Evolutionary conservation across 164 flowering plant species (phyloP), one percentile per base, ranked within the genome.

Genomic region (Saururus chinensis): DNA sequence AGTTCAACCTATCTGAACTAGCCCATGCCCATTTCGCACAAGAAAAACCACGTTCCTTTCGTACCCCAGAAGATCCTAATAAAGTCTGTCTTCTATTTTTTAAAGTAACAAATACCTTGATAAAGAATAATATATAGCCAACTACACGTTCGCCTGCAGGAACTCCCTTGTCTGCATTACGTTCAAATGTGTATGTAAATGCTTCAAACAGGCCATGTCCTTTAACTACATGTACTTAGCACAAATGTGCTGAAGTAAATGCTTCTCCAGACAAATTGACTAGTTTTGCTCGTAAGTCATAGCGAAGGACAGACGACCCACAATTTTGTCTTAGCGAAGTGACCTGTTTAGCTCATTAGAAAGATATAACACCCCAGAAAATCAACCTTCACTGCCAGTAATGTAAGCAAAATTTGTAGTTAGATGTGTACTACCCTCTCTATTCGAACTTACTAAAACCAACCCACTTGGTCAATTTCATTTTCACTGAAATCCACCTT

Each of bases 371-470:
- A 55, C 58, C 58, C 0, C n/a, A 24, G 51, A 61, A 51, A 25
- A 51, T 40, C n/a, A 59, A 56, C 41, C 17, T 60, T 52, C 64
- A 63, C 59, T 56, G 57, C 40, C 61, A 9, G 17, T 12, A 41
- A 8, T 45, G 17, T 4, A 45, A 8, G 49, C 4, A 4, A 45
- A 42, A 42, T 4, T 42, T 10, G 49, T 7, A 45, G 45, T 9
- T 41, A 41, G 12, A 41, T 41, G 45, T 41, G 45, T 16, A 52
- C 21, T 7, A 14, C 48, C 40, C 61, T 59, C 17, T 60, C 52
- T 19, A 20, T 51, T 37, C n/a, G 11, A 17, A 37, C 24, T 51
- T 16, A 17, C 42, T 45, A 16, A 61, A 49, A 12, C 30, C 21
- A 37, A n/a, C n/a, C 24, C 23, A 51, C 19, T 37, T 58, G 25